Conservation (phyloP, 169 alveolate species). For the Plasmodium gonderi region DNA sequence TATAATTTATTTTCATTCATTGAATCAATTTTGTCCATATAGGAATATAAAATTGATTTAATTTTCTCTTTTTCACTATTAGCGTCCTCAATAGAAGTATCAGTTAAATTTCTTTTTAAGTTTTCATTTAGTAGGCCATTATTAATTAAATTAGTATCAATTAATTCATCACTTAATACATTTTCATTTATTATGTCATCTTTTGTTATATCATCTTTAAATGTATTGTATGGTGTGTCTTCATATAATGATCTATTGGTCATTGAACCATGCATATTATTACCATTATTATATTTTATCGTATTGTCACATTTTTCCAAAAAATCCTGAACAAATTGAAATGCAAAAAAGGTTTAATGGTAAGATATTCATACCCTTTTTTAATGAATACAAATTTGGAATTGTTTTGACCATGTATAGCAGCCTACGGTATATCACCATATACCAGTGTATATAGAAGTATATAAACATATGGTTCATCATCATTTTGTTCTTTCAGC, state of each 20-base stretch:
- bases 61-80: constrained; percentile 13
- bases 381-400: background rate
- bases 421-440: background rate
- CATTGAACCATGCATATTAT: background rate
- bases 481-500: background rate
- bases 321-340: background rate
- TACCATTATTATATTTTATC: background rate
- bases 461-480: background rate
- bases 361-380: background rate
- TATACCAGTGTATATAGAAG: background rate
- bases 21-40: constrained; percentile 18
- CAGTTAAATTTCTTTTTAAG: constrained; percentile 1
- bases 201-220: background rate
- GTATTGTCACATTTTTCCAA: background rate
- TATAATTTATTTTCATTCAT: background rate
- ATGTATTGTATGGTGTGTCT: background rate
- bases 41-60: constrained; percentile 22
- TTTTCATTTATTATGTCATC: background rate
- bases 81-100: background rate
- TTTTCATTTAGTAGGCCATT: background rate
- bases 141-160: background rate
- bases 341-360: background rate
- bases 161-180: background rate
- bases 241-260: constrained; percentile 6
- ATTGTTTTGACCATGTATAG: too few relatives aligned